Evolutionary conservation across 495 filamentous ascomycete genomes (phyloP).

Genomic region (Talaromyces proteolyticus): DNA sequence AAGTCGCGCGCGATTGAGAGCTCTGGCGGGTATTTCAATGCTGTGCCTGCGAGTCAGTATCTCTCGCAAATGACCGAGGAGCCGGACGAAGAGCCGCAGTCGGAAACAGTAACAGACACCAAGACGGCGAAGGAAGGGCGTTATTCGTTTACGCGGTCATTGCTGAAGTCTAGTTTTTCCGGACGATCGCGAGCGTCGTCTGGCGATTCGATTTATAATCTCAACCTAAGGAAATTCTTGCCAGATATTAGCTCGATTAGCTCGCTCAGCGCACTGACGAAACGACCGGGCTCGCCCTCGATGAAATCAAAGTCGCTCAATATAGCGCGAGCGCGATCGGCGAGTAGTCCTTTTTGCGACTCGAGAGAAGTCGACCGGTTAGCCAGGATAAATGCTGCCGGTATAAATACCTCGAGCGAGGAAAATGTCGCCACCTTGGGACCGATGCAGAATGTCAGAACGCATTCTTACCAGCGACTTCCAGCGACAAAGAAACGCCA

Average conservation of each 20-base stretch:
- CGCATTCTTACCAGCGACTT: background rate
- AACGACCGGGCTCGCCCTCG: conserved; percentile 29
- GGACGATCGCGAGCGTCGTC: conserved; percentile 35
- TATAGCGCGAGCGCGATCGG: background rate
- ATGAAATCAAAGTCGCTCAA: conserved; percentile 3
- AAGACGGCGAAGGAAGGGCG: background rate
- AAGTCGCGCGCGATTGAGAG: conserved; percentile 64
- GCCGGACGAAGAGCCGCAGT: background rate
- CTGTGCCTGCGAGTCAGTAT: conserved; percentile 11
- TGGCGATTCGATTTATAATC: conserved; percentile 19
- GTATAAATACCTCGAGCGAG: background rate
- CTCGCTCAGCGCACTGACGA: conserved; percentile 36
- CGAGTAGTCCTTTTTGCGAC: background rate
- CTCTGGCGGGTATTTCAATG: conserved; percentile 49
- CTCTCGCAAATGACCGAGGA: background rate
- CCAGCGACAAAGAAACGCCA: background rate
- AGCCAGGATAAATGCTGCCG: background rate
- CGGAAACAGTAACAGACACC: background rate
- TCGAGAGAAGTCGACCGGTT: background rate
- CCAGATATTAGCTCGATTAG: too few relatives aligned
- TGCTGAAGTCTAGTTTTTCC: conserved; percentile 24
- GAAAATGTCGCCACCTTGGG: background rate
- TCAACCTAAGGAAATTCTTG: conserved; percentile 31
- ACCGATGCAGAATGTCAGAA: background rate
- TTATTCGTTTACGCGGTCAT: conserved; percentile 26